Evolutionary conservation across 305 asterid species (phyloP).

Genomic region (Solanum hybrid): DNA sequence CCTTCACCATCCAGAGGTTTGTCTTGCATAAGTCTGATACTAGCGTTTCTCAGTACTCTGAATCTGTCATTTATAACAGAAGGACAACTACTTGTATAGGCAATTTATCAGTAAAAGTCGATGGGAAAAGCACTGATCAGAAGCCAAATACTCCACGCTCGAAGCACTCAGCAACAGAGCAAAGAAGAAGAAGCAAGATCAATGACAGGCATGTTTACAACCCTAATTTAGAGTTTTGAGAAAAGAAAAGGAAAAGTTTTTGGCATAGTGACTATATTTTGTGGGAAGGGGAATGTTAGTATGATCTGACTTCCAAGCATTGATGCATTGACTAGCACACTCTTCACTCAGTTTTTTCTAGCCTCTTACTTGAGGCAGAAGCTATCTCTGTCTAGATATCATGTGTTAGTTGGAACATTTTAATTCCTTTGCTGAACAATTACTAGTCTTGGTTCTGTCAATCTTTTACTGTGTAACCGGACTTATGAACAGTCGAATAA

Average conservation of each 20-base stretch:
- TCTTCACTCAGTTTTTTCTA: background rate
- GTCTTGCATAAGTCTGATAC: background rate
- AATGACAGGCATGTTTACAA: constrained; percentile 73
- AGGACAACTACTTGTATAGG: constrained; percentile 27
- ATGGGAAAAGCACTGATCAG: constrained; percentile 53
- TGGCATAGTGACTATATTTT: background rate
- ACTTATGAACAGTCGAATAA: background rate
- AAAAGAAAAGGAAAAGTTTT: background rate
- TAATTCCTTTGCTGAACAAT: background rate
- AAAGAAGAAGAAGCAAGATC: constrained; percentile 98
- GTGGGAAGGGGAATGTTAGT: background rate
- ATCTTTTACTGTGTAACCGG: background rate
- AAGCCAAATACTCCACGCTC: constrained; percentile 94
- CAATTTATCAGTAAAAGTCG: constrained; percentile 48
- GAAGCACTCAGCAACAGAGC: constrained; percentile 98
- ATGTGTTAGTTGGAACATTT: background rate
- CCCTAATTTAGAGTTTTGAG: background rate
- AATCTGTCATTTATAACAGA: constrained; percentile 2
- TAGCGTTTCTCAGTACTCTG: background rate
- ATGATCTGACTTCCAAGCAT: background rate
- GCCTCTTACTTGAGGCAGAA: background rate
- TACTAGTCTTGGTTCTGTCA: background rate
- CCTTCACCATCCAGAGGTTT: constrained; percentile 61
- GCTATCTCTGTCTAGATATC: background rate
- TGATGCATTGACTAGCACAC: background rate